Evolutionary conservation across 2,329 filamentous ascomycete species (phyloP), one percentile per base, ranked within the genome.

Genomic region (Colletotrichum horii): DNA sequence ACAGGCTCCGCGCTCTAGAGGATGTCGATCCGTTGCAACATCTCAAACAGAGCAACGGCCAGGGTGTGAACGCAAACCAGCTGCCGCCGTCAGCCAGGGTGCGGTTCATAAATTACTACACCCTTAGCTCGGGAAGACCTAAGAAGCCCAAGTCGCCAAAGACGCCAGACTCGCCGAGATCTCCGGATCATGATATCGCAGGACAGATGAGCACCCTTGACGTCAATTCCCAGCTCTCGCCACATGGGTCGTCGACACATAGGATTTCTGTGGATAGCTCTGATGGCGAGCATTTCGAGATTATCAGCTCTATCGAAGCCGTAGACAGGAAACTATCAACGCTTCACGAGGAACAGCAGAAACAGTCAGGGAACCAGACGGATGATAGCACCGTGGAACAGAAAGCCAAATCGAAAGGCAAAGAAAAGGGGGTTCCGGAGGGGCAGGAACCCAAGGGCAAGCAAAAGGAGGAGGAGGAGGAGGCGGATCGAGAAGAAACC

Each of bases 101-200:
- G 14, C 90, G 95, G 19, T 98, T 98, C 80, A 89, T 95, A 73
- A 98, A 98, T 81, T 98, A 98, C 82, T 98, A 96, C 82, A 98
- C 96, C 2, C 90, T 94, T n/a, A 96, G 94, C 78, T 93, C 94
- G 12, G 96, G 96, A 5, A 89, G 91, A 74, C 89, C 89, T 3
- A 96, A 94, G 79, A 82, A 83, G 71, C 83, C 83, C 16, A 87
- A 88, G 77, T 65, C 71, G 15, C 72, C 76, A 14, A 77, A 69
- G 32, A 38, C 64, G 77, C 62, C 78, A 30, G 60, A 75, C n/a
- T 75, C 72, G 19, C 72, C 69, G 4, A 58, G 16, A 30, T 71
- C 69, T 24, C 58, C 65, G 12, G 58, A 12, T 28, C 55, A 43
- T 14, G 43, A 69, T 19, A 34, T 66, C 19, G 28, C 36, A 3